These are phyloP conservation scores for Keqinozyma sinolaborantium DNA, from an alignment of 1,139 yeast species.

Conservation along the genomic window DNA sequence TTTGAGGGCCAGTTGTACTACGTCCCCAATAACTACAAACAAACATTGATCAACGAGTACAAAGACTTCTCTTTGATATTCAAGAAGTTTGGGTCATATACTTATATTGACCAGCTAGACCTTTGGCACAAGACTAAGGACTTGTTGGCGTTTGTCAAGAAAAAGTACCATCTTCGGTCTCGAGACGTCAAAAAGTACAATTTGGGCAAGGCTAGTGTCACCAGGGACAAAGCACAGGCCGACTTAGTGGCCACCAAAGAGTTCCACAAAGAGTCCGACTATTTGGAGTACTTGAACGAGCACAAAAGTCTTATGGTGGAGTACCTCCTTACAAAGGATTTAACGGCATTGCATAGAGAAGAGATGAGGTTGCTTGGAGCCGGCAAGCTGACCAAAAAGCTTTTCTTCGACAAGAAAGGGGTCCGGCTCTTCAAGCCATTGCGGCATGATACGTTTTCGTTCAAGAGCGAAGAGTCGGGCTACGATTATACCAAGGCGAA, in stretches of 20 bases:
- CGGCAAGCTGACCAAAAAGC: conserved; percentile 12
- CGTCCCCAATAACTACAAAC: conserved; percentile 27
- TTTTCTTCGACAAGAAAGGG: conserved; percentile 10
- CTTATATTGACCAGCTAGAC: conserved; percentile 28
- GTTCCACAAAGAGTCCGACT: conserved; percentile 25
- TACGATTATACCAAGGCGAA: conserved; percentile 6
- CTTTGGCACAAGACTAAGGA: conserved; percentile 24
- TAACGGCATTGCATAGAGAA: conserved; percentile 27
- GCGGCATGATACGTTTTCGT: conserved; percentile 8
- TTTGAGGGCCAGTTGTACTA: conserved; percentile 34
- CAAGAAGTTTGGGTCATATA: conserved; percentile 22
- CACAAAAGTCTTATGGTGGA: conserved; percentile 22
- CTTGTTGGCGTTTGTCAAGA: conserved; percentile 15
- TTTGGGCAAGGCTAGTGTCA: conserved; percentile 1
- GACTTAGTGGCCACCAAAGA: conserved; percentile 15
- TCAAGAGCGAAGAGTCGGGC: conserved; percentile 3
- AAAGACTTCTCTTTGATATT: conserved; percentile 16
- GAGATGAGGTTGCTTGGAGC: conserved; percentile 21
- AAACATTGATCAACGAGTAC: conserved; percentile 27
- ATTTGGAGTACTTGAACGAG: conserved; percentile 19
- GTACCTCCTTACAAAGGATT: conserved; percentile 24
- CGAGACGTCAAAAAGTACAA: conserved; percentile 8
- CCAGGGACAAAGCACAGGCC: conserved; percentile 1
- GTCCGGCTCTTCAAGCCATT: neutral
- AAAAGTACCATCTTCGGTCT: conserved; percentile 6